These are phyloP conservation scores for Fusarium nygamai DNA, from an alignment of 2,329 filamentous ascomycete genomes.

Conservation along the genomic window DNA sequence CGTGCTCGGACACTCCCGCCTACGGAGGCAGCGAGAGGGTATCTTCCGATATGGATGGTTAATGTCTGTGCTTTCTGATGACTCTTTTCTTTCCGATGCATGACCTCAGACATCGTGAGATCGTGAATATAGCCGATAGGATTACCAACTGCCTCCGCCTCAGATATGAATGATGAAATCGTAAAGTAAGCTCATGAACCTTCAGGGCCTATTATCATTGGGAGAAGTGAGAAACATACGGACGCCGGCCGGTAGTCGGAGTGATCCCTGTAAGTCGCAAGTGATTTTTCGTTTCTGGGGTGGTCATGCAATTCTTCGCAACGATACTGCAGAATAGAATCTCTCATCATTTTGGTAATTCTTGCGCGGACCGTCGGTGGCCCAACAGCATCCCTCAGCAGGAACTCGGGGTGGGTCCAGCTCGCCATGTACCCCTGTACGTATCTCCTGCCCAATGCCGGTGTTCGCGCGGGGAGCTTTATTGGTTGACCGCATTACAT, in stretches of 20 bases:
- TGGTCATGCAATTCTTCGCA: conserved; percentile 29
- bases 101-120: not conserved
- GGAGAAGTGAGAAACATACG: conserved; percentile 15
- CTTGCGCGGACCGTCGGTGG: conserved; percentile 44
- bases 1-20: conserved; percentile 28
- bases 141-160: conserved; percentile 29
- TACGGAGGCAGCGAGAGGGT: conserved; percentile 29
- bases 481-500: conserved; percentile 25
- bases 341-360: conserved; percentile 25
- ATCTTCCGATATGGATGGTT: not conserved
- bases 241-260: conserved; percentile 45
- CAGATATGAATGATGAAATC: conserved; percentile 30
- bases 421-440: conserved; percentile 16
- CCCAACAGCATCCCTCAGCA: conserved; percentile 38
- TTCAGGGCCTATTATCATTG: conserved; percentile 1
- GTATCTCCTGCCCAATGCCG: conserved; percentile 27
- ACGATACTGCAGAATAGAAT: not conserved
- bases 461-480: conserved; percentile 17
- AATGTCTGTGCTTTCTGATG: not conserved
- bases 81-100: not conserved
- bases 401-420: conserved; percentile 45
- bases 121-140: conserved; percentile 1
- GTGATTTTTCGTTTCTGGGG: not conserved
- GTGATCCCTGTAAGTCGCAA: conserved; percentile 6
- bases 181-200: conserved; percentile 17